These are phyloP conservation scores for Chaetoceros tenuissimus DNA, from an alignment of 108 stramenopile genomes.

Conservation along the genomic window DNA sequence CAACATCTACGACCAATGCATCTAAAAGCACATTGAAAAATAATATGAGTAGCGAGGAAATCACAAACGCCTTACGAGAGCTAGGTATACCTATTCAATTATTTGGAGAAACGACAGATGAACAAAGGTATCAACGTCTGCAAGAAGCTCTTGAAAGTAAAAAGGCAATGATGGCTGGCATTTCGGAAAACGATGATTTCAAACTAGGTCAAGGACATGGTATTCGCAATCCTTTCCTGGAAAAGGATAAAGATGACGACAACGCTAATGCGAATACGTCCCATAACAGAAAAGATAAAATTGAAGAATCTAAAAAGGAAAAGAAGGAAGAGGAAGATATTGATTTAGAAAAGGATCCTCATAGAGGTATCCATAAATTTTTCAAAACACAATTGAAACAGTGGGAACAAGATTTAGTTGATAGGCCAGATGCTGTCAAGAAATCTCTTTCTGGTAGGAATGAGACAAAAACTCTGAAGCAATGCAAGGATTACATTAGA, in stretches of 20 bases:
- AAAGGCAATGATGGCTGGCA: slow-evolving; percentile 28
- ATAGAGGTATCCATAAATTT: slow-evolving; percentile 65
- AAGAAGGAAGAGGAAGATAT: slow-evolving; percentile 11
- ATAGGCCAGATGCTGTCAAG: slow-evolving; percentile 49
- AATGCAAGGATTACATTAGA: slow-evolving; percentile 95
- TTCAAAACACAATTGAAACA: slow-evolving; percentile 76
- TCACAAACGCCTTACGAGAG: slow-evolving; percentile 37
- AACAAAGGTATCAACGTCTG: slow-evolving; percentile 30
- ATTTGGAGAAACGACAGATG: slow-evolving; percentile 55
- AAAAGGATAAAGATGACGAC: slow-evolving; percentile 12
- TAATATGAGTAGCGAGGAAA: slow-evolving; percentile 4
- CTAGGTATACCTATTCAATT: slow-evolving; percentile 62
- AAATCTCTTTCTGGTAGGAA: slow-evolving; percentile 62
- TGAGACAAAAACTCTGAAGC: slow-evolving; percentile 88
- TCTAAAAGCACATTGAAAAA: no score
- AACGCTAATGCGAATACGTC: background rate
- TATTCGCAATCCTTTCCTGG: slow-evolving; percentile 75
- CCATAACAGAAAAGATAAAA: background rate
- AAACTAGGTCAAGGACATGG: slow-evolving; percentile 60
- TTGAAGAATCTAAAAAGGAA: background rate
- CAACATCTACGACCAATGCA: no score
- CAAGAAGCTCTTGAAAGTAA: slow-evolving; percentile 39
- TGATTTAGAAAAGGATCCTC: slow-evolving; percentile 41
- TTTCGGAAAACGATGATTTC: slow-evolving; percentile 65
- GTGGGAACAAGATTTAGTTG: slow-evolving; percentile 82